These are phyloP conservation scores for Aspergillus calidoustus DNA, from an alignment of 2,329 filamentous ascomycete species.

Conservation along the genomic window DNA sequence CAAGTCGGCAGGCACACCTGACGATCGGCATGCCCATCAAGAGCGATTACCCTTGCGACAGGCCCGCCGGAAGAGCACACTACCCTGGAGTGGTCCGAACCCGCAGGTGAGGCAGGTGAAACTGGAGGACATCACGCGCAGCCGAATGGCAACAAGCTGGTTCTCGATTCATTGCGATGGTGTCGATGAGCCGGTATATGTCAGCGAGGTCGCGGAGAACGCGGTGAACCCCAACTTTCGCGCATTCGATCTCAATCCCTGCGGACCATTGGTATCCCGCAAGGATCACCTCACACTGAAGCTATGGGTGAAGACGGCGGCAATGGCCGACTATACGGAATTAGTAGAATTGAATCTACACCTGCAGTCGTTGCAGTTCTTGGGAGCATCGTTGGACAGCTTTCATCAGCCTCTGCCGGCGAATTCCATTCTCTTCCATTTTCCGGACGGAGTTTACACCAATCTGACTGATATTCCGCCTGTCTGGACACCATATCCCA, in stretches of 20 bases:
- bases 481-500: conserved; percentile 32
- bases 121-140: conserved; percentile 73
- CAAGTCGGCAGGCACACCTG: conserved; percentile 29
- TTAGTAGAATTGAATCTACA: conserved; percentile 75
- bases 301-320: conserved; percentile 70
- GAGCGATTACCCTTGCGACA: conserved; percentile 26
- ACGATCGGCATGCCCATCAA: conserved; percentile 15
- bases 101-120: conserved; percentile 70
- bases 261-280: conserved; percentile 68
- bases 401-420: conserved; percentile 75
- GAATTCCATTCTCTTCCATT: conserved; percentile 84
- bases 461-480: conserved; percentile 69
- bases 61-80: conserved; percentile 60
- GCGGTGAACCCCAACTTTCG: conserved; percentile 92
- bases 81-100: conserved; percentile 66
- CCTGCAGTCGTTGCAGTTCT: conserved; percentile 74
- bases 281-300: conserved; percentile 68
- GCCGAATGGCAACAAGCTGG: conserved; percentile 82
- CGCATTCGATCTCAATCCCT: conserved; percentile 75
- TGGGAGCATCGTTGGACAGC: conserved; percentile 67
- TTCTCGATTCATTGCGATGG: conserved; percentile 77
- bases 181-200: conserved; percentile 76
- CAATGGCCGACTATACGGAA: conserved; percentile 61
- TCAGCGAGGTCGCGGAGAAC: conserved; percentile 79
- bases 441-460: conserved; percentile 84